Conservation (phyloP, 331 rosid genomes). For the Stylosanthes scabra region DNA sequence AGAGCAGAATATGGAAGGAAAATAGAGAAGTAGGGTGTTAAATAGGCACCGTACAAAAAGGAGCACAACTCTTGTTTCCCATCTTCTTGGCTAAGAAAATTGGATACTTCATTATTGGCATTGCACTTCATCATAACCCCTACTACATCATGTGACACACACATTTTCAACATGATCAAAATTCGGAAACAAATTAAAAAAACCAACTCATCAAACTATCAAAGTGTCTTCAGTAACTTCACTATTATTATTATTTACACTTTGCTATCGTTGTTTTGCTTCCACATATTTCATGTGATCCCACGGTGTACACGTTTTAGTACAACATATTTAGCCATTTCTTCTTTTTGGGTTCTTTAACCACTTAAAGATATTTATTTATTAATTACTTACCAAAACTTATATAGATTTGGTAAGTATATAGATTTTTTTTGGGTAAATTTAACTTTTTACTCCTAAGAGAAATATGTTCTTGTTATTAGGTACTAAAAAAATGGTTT, state of each 20-base stretch:
- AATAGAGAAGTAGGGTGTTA: neutral
- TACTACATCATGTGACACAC: constrained; percentile 18
- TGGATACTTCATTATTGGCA: neutral
- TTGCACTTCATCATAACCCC: neutral
- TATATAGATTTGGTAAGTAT: no score
- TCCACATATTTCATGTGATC: neutral
- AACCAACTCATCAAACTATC: neutral
- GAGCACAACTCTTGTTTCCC: constrained; percentile 35
- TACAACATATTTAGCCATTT: neutral
- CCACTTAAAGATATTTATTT: neutral
- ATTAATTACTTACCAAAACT: no score
- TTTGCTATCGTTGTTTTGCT: neutral
- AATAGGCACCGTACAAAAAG: constrained; percentile 32
- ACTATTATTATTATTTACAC: neutral
- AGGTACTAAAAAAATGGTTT: no score
- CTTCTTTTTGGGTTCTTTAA: neutral
- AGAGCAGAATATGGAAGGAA: constrained; percentile 5
- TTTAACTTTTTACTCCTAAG: no score
- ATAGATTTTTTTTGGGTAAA: no score
- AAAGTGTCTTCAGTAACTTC: neutral
- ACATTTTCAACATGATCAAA: constrained; percentile 41
- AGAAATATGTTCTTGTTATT: no score
- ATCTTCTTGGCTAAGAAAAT: constrained; percentile 27
- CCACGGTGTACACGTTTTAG: neutral
- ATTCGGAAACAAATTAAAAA: neutral